Conservation (phyloP, 2,329 filamentous ascomycete genomes). For the Rugonectria rugulosa region DNA sequence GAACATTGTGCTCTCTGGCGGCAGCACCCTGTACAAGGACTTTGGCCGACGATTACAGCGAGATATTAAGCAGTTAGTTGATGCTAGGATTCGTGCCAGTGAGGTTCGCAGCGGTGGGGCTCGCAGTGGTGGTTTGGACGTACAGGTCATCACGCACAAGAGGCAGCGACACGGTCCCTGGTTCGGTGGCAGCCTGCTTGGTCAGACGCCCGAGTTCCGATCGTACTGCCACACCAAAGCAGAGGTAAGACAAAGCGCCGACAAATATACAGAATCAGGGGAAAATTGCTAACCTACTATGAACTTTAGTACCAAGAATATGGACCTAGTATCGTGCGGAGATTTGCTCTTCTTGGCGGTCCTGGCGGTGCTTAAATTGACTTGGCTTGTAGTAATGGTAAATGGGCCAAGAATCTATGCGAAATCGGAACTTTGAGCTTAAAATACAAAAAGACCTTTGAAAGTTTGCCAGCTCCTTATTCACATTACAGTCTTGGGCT, state of each 20-base stretch:
- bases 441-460: constrained; percentile 4
- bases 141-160: constrained; percentile 97
- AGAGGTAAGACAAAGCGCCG: constrained; percentile 57
- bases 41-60: constrained; percentile 95
- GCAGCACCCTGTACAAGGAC: constrained; percentile 97
- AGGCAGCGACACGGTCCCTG: constrained; percentile 96
- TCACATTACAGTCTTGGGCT: background rate
- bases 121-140: constrained; percentile 91
- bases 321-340: constrained; percentile 91
- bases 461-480: background rate
- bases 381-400: constrained; percentile 12
- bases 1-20: constrained; percentile 98
- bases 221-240: constrained; percentile 98
- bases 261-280: background rate
- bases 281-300: constrained; percentile 22
- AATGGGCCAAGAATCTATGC: constrained; percentile 24
- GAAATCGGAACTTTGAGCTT: constrained; percentile 17
- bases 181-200: constrained; percentile 96
- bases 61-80: constrained; percentile 95
- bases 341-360: constrained; percentile 92
- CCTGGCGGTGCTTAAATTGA: constrained; percentile 76
- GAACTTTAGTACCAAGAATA: constrained; percentile 84
- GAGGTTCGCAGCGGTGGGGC: constrained; percentile 92
- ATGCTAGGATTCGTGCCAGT: constrained; percentile 89
- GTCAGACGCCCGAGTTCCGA: constrained; percentile 97